Evolutionary conservation across 2,329 filamentous ascomycete genomes (phyloP).

Genomic region (Penicillium nordicum): DNA sequence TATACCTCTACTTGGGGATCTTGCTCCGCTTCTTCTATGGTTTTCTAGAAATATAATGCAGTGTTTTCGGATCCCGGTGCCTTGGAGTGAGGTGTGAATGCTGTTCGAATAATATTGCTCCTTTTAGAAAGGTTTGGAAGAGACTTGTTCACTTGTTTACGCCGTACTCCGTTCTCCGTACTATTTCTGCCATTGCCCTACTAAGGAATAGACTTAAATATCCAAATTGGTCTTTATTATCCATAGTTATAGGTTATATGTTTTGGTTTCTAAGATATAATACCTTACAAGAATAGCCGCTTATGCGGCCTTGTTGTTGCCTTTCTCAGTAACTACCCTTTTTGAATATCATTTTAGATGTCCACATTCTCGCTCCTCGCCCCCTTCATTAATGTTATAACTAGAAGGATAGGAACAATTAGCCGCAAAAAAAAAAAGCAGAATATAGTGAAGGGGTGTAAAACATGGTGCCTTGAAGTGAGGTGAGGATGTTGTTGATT

Average conservation of each 20-base stretch:
- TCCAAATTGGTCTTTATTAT: too few relatives aligned
- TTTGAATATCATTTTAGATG: background rate
- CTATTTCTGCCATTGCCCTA: background rate
- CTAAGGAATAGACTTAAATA: background rate
- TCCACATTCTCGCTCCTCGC: background rate
- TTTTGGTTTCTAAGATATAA: too few relatives aligned
- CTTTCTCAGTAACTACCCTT: too few relatives aligned
- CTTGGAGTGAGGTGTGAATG: background rate
- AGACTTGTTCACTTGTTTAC: background rate
- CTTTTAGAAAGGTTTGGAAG: background rate
- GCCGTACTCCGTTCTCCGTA: too few relatives aligned
- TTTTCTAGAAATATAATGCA: background rate
- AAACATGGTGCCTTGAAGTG: background rate
- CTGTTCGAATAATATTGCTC: background rate
- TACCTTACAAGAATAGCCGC: background rate
- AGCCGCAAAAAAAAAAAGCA: background rate
- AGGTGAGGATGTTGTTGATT: background rate
- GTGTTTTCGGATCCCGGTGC: background rate
- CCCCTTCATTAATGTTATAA: background rate
- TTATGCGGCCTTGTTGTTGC: background rate
- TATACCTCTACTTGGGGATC: background rate
- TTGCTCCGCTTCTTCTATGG: slow-evolving; percentile 3
- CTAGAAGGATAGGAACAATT: background rate
- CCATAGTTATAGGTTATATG: background rate
- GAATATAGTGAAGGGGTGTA: background rate